Conservation (phyloP, 192 early-diverging fungal genomes). For the Backusella luteola region DNA sequence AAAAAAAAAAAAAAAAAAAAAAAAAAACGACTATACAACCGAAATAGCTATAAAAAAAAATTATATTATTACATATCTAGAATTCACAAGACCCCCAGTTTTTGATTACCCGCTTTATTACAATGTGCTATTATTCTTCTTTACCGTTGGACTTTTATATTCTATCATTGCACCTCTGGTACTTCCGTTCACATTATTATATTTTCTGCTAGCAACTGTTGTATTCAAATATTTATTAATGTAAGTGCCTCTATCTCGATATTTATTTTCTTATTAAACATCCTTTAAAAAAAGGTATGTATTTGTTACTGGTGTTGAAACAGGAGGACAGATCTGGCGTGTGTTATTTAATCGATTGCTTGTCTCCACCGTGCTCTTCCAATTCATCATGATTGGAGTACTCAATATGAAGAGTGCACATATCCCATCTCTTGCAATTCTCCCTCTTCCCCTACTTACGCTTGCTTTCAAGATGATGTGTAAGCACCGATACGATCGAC, state of each 20-base stretch:
- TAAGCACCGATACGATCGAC: conserved; percentile 42
- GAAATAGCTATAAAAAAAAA: not conserved
- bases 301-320: conserved; percentile 68
- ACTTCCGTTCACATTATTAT: conserved; percentile 61
- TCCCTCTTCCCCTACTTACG: conserved; percentile 64
- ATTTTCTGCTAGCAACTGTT: conserved; percentile 62
- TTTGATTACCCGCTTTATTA: conserved; percentile 74
- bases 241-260: conserved; percentile 29
- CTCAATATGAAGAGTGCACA: conserved; percentile 48
- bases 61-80: conserved; percentile 11
- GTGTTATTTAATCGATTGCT: conserved; percentile 68
- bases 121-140: conserved; percentile 68
- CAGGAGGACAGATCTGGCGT: conserved; percentile 71
- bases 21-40: not conserved
- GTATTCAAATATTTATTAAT: conserved; percentile 74
- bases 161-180: conserved; percentile 69
- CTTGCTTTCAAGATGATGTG: conserved; percentile 50
- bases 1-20: conserved; percentile 8
- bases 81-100: conserved; percentile 61
- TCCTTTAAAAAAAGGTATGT: conserved; percentile 47
- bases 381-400: conserved; percentile 62
- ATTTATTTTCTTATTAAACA: not conserved
- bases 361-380: conserved; percentile 60
- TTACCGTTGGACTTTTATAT: conserved; percentile 72
- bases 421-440: conserved; percentile 42